These are phyloP conservation scores for Pseudohalonectria lignicola DNA, from an alignment of 2,329 filamentous ascomycete species.

Conservation along the genomic window DNA sequence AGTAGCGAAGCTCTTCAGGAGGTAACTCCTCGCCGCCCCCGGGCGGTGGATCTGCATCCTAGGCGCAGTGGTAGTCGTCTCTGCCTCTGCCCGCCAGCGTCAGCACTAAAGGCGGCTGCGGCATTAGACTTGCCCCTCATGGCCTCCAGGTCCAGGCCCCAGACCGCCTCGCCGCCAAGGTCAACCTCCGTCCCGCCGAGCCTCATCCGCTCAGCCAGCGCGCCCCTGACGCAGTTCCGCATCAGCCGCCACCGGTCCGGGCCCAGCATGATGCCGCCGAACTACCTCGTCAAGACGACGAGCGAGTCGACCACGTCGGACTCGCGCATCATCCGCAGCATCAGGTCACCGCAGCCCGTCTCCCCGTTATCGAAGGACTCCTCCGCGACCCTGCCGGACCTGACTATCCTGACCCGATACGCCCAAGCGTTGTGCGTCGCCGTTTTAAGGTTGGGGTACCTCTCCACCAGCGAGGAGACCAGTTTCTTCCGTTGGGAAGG, in stretches of 20 bases:
- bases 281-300: slow-evolving; percentile 52
- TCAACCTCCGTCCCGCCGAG: slow-evolving; percentile 26
- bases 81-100: slow-evolving; percentile 14
- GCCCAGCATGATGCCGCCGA: slow-evolving; percentile 49
- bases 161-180: slow-evolving; percentile 42
- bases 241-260: slow-evolving; percentile 53
- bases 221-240: slow-evolving; percentile 43
- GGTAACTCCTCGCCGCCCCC: slow-evolving; percentile 52
- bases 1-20: slow-evolving; percentile 48
- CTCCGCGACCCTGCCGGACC: slow-evolving; percentile 27
- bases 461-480: slow-evolving; percentile 34
- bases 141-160: slow-evolving; percentile 47
- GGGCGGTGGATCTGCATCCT: slow-evolving; percentile 66
- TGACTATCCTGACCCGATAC: slow-evolving; percentile 25
- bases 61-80: slow-evolving; percentile 20
- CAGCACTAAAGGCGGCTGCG: too few species aligned
- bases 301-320: slow-evolving; percentile 37
- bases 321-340: slow-evolving; percentile 42
- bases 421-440: slow-evolving; percentile 51
- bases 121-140: slow-evolving; percentile 25
- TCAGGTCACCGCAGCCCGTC: slow-evolving; percentile 42
- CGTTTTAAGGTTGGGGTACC: slow-evolving; percentile 36
- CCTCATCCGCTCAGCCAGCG: slow-evolving; percentile 38
- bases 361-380: slow-evolving; percentile 52
- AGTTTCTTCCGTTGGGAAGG: slow-evolving; percentile 27